A percentile compares a stretch with the other conserved stretches of the same genome.
Conservation (phyloP, 495 filamentous ascomycete genomes). For the Aspergillus heteromorphus region DNA sequence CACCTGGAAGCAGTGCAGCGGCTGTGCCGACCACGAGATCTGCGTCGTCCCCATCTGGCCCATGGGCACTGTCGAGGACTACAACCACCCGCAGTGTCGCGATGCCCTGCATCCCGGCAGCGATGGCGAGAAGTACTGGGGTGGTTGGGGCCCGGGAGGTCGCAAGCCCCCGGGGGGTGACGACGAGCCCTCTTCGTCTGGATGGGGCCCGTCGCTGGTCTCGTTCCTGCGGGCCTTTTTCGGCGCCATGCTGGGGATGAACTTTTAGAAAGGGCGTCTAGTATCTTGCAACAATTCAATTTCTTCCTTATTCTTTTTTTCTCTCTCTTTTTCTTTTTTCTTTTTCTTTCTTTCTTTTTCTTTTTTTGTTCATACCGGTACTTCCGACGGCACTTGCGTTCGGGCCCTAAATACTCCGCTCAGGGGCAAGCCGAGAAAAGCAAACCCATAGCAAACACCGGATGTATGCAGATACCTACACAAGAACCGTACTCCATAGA, state of each 20-base stretch:
- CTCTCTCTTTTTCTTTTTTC: too few species aligned
- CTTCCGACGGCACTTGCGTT: not conserved
- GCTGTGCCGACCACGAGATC: constrained; percentile 52
- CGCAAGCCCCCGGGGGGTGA: not conserved
- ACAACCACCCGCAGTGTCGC: constrained; percentile 45
- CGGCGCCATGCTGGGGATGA: not conserved
- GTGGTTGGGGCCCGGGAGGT: not conserved
- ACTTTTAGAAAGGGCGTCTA: too few species aligned
- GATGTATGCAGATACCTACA: too few species aligned
- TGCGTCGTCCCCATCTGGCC: constrained; percentile 68
- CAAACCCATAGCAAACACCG: too few species aligned
- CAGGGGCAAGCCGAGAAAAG: not conserved
- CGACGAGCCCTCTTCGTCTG: not conserved
- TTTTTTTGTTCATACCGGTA: too few species aligned
- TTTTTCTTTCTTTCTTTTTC: too few species aligned
- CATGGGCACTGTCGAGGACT: constrained; percentile 48
- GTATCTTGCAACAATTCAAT: too few species aligned
- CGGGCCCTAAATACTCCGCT: not conserved
- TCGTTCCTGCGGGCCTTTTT: not conserved
- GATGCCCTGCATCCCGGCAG: constrained; percentile 22
- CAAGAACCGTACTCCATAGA: too few species aligned
- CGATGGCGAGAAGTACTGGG: constrained; percentile 36
- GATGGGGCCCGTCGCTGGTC: not conserved
- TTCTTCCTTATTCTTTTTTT: too few species aligned
- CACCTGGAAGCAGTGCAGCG: constrained; percentile 55